Evolutionary conservation across 1,284 basidiomycete genomes (phyloP), one percentile per base, ranked within the genome.

Genomic region (Sporisorium sorghi): DNA sequence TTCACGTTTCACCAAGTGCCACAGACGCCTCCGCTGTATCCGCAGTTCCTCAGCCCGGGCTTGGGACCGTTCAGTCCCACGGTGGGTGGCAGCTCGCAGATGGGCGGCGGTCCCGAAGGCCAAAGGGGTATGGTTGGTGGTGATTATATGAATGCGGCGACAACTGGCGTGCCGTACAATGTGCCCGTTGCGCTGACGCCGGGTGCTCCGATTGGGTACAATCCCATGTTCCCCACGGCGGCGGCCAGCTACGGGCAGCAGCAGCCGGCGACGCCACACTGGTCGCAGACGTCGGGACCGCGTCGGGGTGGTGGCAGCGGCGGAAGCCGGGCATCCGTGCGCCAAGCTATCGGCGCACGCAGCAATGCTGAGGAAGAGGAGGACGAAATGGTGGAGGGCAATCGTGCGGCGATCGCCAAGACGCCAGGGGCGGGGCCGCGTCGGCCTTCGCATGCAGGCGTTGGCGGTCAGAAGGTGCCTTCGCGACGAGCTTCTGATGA

Each of bases 1-100:
- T 86, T 86, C 62, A 81, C 84, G 0, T 84, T 86, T 46, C 84
- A 84, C 15, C 77, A 83, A 15, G 79, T 85, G 52, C 84, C 84
- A 1, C 80, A 85, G 53, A 86, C 86, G 15, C 85, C 86, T 2
- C 86, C 86, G 4, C 67, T 85, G 39, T 77, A 86, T 46, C 76
- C 78, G 28, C 82, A 83, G 14, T 81, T 86, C 57, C 80, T 86
- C 42, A 82, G 76, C 14, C 86, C 85, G 6, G 85, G 84, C 32
- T 33, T 85, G 14, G 83, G 80, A 1, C 59, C 76, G 2, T 74
- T 78, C 49, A 73, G 73, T 39, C 84, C 85, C 0, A 66, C 69
- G 14, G 30, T 81, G n/a, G 77, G 75, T 33, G 61, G 60, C 30
- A 58, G 53, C 24, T 78, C 85, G 11, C 75, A 74, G 17, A 40